Evolutionary conservation across 208 protist genomes (phyloP).

Genomic region (Leishmania braziliensis): DNA sequence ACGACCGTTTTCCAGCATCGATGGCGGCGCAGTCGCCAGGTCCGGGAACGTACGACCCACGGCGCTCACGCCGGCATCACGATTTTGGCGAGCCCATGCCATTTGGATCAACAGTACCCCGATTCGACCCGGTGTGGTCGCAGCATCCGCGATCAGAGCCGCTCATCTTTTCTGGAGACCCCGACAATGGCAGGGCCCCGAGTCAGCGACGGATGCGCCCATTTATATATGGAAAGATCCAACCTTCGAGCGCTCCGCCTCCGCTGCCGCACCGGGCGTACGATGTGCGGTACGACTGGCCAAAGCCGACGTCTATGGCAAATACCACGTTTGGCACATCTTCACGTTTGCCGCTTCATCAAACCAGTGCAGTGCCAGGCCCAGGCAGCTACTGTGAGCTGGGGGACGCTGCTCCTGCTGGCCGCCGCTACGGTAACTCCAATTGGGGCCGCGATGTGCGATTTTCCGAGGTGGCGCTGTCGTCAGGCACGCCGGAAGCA

Average conservation of each 20-base stretch:
- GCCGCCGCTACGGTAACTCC: conserved; percentile 29
- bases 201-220: conserved; percentile 20
- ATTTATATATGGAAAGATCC: conserved; percentile 37
- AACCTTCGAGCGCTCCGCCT: conserved; percentile 26
- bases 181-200: conserved; percentile 1
- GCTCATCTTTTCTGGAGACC: conserved; percentile 25
- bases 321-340: conserved; percentile 59
- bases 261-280: conserved; percentile 40
- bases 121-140: conserved; percentile 50
- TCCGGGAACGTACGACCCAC: conserved; percentile 63
- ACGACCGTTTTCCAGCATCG: conserved; percentile 42
- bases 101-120: conserved; percentile 64
- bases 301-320: conserved; percentile 54
- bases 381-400: conserved; percentile 55
- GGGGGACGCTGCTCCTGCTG: conserved; percentile 7
- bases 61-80: conserved; percentile 30
- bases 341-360: conserved; percentile 21
- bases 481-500: conserved; percentile 36
- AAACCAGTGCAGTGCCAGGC: conserved; percentile 28
- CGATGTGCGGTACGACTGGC: conserved; percentile 74
- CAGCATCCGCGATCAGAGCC: conserved; percentile 16
- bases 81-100: conserved; percentile 53
- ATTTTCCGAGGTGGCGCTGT: conserved; percentile 33
- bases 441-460: conserved; percentile 72
- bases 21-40: conserved; percentile 38